Evolutionary conservation across 2,329 filamentous ascomycete genomes (phyloP).

Genomic region (Claviceps citrina): DNA sequence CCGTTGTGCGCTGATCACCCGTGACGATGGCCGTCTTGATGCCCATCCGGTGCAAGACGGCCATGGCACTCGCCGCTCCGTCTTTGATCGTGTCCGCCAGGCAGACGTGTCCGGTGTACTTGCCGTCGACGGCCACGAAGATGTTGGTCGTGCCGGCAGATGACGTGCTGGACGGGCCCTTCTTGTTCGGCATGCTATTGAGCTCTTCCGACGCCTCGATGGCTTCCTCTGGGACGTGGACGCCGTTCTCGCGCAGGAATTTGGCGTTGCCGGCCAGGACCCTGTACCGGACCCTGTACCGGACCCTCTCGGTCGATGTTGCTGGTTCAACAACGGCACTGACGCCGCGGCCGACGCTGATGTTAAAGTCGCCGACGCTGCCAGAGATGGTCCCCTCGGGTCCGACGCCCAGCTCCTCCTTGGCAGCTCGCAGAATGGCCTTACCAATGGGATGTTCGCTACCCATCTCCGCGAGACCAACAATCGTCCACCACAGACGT

Average conservation of each 20-base stretch:
- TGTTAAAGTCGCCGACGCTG: conserved; percentile 70
- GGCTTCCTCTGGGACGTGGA: conserved; percentile 49
- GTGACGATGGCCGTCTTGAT: conserved; percentile 86
- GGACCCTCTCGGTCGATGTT: conserved; percentile 46
- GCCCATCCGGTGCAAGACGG: conserved; percentile 69
- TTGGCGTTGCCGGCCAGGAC: conserved; percentile 72
- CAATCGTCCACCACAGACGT: conserved; percentile 84
- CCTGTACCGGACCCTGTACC: conserved; percentile 64
- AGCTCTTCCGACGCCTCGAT: conserved; percentile 47
- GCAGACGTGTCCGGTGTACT: conserved; percentile 67
- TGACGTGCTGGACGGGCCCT: conserved; percentile 16
- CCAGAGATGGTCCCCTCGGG: conserved; percentile 65
- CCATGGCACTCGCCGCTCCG: conserved; percentile 64
- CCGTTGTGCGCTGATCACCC: conserved; percentile 75
- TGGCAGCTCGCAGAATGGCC: conserved; percentile 64
- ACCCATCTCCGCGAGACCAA: conserved; percentile 88
- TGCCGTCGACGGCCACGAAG: conserved; percentile 72
- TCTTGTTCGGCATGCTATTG: conserved; percentile 28
- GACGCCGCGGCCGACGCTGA: conserved; percentile 71
- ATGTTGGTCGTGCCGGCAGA: conserved; percentile 66
- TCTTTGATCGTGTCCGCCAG: conserved; percentile 86
- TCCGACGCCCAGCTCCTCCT: conserved; percentile 56
- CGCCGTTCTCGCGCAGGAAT: conserved; percentile 56
- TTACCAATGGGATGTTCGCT: conserved; percentile 94
- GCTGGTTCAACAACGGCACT: conserved; percentile 67